phyloP scores from a whole-genome alignment of 2,329 filamentous ascomycete species.

The Epichloe aotearoae region DNA sequence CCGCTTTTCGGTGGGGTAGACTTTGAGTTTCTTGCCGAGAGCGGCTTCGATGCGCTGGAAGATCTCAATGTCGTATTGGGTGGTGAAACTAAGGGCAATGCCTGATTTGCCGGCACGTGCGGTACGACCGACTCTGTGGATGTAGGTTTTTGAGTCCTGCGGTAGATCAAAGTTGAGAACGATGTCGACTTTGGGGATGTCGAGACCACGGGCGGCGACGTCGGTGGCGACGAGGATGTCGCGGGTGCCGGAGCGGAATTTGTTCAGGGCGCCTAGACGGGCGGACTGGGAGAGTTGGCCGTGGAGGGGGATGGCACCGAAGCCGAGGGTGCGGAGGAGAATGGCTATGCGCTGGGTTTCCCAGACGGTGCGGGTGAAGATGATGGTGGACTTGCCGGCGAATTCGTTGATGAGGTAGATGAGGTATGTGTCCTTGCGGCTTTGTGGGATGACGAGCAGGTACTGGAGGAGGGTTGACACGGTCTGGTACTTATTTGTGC shows the following conservation, averaged over 20 bases:
- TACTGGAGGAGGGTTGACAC: slow-evolving; percentile 79
- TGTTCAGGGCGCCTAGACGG: slow-evolving; percentile 75
- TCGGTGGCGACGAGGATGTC: slow-evolving; percentile 88
- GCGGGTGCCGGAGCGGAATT: slow-evolving; percentile 70
- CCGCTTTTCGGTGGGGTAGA: slow-evolving; percentile 60
- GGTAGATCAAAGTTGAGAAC: slow-evolving; percentile 81
- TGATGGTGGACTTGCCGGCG: slow-evolving; percentile 71
- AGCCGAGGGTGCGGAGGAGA: slow-evolving; percentile 70
- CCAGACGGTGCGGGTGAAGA: slow-evolving; percentile 86
- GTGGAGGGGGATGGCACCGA: slow-evolving; percentile 84
- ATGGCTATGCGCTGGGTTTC: slow-evolving; percentile 80
- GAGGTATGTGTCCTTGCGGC: slow-evolving; percentile 81
- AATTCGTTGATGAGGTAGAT: slow-evolving; percentile 79
- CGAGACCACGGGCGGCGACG: slow-evolving; percentile 82
- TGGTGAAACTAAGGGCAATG: slow-evolving; percentile 67
- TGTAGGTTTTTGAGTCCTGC: slow-evolving; percentile 77
- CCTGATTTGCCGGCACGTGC: slow-evolving; percentile 78
- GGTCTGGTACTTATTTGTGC: slow-evolving; percentile 75
- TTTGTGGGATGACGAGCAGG: slow-evolving; percentile 75
- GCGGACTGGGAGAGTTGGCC: slow-evolving; percentile 82
- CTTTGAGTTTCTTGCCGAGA: slow-evolving; percentile 60
- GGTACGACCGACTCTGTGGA: slow-evolving; percentile 79
- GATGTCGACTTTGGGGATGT: slow-evolving; percentile 83
- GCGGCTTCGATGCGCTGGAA: slow-evolving; percentile 73
- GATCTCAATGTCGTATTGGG: slow-evolving; percentile 76